Conservation (phyloP, 1,284 basidiomycete species). For the Rhodotorula glutinis region DNA sequence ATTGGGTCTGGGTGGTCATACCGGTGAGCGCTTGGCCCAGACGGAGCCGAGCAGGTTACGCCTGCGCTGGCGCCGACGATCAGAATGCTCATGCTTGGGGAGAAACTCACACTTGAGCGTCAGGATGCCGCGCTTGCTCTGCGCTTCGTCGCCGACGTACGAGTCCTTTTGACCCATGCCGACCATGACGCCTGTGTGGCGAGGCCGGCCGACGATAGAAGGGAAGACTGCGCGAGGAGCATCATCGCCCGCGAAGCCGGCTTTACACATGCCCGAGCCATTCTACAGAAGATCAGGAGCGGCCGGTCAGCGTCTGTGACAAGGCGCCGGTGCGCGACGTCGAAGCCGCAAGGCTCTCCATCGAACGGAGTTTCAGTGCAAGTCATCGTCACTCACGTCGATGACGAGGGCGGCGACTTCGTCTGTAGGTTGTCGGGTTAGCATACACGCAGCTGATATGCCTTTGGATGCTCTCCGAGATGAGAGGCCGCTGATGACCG, state of each 20-base stretch:
- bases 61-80: too few species aligned
- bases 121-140: constrained; percentile 92
- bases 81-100: too few species aligned
- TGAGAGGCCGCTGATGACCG: too few species aligned
- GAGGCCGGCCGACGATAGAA: constrained; percentile 85
- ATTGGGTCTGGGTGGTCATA: constrained; percentile 48
- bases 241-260: constrained; percentile 77
- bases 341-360: too few species aligned
- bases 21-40: background rate
- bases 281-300: constrained; percentile 47
- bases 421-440: too few species aligned
- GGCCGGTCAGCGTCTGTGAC: constrained; percentile 1
- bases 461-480: too few species aligned
- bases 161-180: constrained; percentile 72
- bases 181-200: constrained; percentile 88
- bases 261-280: constrained; percentile 76
- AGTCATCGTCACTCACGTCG: too few species aligned
- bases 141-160: constrained; percentile 87
- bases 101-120: constrained; percentile 69
- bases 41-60: too few species aligned
- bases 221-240: constrained; percentile 70
- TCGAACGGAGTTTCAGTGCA: too few species aligned
- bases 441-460: too few species aligned
- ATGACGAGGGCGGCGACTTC: too few species aligned
- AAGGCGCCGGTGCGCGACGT: too few species aligned